Evolutionary conservation across 305 asterid genomes (phyloP).

Genomic region (Ilex paraguariensis): DNA sequence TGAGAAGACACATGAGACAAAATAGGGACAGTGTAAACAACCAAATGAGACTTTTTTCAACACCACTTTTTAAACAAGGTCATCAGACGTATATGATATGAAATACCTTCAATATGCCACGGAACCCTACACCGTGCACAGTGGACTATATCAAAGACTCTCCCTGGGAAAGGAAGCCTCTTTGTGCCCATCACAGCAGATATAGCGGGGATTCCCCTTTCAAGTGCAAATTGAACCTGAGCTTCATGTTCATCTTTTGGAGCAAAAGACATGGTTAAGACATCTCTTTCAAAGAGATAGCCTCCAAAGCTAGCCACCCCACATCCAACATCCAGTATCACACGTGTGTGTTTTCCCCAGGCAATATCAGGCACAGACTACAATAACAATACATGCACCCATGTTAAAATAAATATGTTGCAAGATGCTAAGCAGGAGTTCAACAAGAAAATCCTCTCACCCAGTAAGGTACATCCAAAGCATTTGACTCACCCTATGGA

Average conservation of each 20-base stretch:
- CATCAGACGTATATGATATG: too few species aligned
- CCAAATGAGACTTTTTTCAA: not conserved
- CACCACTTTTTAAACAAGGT: too few species aligned
- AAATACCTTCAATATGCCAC: conserved; percentile 9
- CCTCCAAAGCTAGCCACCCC: conserved; percentile 51
- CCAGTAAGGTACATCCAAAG: too few species aligned
- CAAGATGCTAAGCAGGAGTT: too few species aligned
- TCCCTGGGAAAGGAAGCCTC: conserved; percentile 40
- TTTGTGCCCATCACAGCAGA: conserved; percentile 42
- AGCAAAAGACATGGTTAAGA: conserved; percentile 40
- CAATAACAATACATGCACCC: not conserved
- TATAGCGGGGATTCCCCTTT: conserved; percentile 41
- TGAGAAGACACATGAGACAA: not conserved
- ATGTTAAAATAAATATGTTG: too few species aligned
- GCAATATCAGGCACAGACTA: conserved; percentile 7
- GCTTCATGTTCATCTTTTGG: conserved; percentile 50
- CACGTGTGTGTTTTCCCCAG: conserved; percentile 7
- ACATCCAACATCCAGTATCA: conserved; percentile 27
- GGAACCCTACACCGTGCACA: conserved; percentile 36
- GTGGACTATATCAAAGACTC: conserved; percentile 40
- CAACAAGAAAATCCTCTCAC: too few species aligned
- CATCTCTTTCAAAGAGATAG: conserved; percentile 24
- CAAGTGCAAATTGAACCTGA: conserved; percentile 45
- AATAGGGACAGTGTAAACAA: not conserved
- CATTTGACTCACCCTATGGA: too few species aligned